Percentiles rank a stretch among this genome's conserved stretches.
Conservation (phyloP, 148 eudicot genomes). For the Rhododendron simsii region DNA sequence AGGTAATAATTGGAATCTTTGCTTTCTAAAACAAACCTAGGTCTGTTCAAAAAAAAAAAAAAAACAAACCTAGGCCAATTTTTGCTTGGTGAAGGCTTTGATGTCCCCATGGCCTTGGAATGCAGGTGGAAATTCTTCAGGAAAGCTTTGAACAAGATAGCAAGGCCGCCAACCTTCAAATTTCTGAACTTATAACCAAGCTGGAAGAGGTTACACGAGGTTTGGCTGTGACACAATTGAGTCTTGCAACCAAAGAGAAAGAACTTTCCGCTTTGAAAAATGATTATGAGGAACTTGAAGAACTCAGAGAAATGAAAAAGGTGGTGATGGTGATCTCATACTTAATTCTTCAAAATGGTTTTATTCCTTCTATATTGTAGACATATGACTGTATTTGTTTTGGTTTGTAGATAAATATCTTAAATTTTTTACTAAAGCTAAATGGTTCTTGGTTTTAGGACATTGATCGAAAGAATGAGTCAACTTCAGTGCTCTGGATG, state of each 20-base stretch:
- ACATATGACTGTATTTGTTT: neutral
- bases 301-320: conserved; percentile 94
- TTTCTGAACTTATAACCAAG: conserved; percentile 64
- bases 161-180: conserved; percentile 39
- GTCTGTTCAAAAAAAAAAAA: no score
- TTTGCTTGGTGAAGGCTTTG: neutral
- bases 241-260: conserved; percentile 49
- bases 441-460: conserved; percentile 50
- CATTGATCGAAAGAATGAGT: conserved; percentile 92
- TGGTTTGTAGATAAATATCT: neutral
- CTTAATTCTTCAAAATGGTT: neutral
- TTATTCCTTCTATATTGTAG: neutral
- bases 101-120: conserved; percentile 14
- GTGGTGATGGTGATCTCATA: conserved; percentile 27
- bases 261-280: conserved; percentile 55
- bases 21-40: neutral
- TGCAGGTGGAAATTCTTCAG: conserved; percentile 46
- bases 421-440: neutral
- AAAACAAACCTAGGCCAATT: neutral
- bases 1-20: conserved; percentile 32
- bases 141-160: conserved; percentile 57
- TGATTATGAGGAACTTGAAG: conserved; percentile 75
- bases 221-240: conserved; percentile 47
- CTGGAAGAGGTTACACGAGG: conserved; percentile 45
- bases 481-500: conserved; percentile 84